phyloP scores from a whole-genome alignment of 116 monocot genomes.

The Dioscorea cayenensis region DNA sequence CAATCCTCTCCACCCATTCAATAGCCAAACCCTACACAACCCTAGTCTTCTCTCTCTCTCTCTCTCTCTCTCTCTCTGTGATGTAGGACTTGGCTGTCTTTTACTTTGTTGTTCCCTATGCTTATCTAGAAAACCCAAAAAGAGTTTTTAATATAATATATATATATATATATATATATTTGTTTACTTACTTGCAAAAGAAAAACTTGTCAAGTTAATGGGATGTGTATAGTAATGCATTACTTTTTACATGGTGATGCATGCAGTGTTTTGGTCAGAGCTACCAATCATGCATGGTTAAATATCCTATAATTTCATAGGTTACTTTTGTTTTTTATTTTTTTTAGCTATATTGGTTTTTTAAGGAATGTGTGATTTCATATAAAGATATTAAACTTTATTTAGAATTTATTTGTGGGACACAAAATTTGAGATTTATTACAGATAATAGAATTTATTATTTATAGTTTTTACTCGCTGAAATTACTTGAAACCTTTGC shows the following conservation, averaged over 20 bases:
- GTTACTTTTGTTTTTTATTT: not conserved
- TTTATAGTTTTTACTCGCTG: too few relatives aligned
- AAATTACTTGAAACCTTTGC: too few relatives aligned
- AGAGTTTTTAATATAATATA: too few relatives aligned
- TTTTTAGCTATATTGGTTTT: too few relatives aligned
- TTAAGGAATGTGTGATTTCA: too few relatives aligned
- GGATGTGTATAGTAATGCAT: not conserved
- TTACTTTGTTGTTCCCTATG: constrained; percentile 37
- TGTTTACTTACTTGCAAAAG: not conserved
- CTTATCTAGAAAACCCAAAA: constrained; percentile 24
- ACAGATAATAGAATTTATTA: too few relatives aligned
- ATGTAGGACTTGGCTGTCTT: constrained; percentile 38
- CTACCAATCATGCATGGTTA: not conserved
- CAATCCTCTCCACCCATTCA: constrained; percentile 29
- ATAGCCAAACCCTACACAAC: constrained; percentile 9
- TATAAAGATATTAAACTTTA: too few relatives aligned
- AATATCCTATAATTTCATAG: not conserved
- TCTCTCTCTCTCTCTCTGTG: constrained; percentile 11
- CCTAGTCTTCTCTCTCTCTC: not conserved
- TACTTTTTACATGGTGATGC: too few relatives aligned
- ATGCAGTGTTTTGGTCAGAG: too few relatives aligned
- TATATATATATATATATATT: too few relatives aligned
- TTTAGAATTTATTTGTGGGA: too few relatives aligned
- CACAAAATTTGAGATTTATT: too few relatives aligned
- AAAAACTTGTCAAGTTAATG: not conserved